Conservation (phyloP, 495 filamentous ascomycete species). For the Cercophora samala region DNA sequence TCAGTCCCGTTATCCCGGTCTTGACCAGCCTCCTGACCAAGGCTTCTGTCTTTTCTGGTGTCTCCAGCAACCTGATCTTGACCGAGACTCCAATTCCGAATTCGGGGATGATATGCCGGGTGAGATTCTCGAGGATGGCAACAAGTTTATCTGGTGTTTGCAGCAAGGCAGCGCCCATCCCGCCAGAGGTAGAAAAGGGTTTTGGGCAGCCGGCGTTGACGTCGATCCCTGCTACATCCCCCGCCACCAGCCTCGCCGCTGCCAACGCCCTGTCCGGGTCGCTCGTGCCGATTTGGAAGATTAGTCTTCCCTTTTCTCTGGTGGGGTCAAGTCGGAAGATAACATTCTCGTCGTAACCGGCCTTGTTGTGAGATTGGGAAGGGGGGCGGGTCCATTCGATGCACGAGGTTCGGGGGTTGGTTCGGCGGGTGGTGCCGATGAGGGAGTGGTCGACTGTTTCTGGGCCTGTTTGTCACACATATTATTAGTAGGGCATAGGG, state of each 20-base stretch:
- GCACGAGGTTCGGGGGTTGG: conserved; percentile 68
- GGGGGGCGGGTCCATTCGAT: conserved; percentile 79
- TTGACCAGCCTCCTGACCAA: conserved; percentile 70
- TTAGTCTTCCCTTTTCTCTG: conserved; percentile 64
- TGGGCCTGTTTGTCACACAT: conserved; percentile 56
- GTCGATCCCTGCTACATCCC: conserved; percentile 88
- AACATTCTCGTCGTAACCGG: conserved; percentile 58
- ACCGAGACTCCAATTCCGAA: conserved; percentile 89
- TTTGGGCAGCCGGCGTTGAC: conserved; percentile 97
- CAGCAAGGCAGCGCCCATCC: conserved; percentile 92
- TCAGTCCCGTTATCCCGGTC: conserved; percentile 89
- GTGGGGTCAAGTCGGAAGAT: conserved; percentile 81
- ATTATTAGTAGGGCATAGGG: conserved; percentile 3
- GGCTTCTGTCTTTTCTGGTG: conserved; percentile 62
- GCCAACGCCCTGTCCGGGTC: conserved; percentile 75
- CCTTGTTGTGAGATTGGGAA: conserved; percentile 57
- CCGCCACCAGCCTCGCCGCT: conserved; percentile 77
- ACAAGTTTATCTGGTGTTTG: conserved; percentile 76
- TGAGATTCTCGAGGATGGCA: conserved; percentile 75
- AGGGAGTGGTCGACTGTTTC: conserved; percentile 90
- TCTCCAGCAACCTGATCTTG: conserved; percentile 87
- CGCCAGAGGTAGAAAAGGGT: conserved; percentile 83
- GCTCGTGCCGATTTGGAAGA: conserved; percentile 90
- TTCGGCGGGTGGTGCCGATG: conserved; percentile 74
- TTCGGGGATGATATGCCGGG: conserved; percentile 67